These are phyloP conservation scores for Stipa capillata DNA, from an alignment of 176 grass and related monocot species.

Conservation along the genomic window DNA sequence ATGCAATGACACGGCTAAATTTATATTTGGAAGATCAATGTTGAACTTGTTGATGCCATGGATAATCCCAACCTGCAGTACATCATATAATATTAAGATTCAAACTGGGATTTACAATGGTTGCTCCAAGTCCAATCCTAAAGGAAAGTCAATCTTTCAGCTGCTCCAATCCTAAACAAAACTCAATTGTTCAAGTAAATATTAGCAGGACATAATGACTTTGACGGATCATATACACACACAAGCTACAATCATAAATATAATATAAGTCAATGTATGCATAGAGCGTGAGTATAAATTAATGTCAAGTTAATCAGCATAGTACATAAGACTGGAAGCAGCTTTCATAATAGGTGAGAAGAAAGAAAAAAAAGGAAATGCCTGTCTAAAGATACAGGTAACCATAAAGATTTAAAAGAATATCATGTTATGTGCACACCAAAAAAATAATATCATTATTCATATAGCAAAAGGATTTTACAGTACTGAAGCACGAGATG, in stretches of 20 bases:
- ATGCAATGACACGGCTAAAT: slow-evolving; percentile 92
- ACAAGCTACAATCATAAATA: not conserved
- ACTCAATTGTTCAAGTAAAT: slow-evolving; percentile 1
- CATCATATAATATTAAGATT: slow-evolving; percentile 10
- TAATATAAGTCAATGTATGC: not conserved
- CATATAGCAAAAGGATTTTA: not conserved
- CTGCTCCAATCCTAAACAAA: slow-evolving; percentile 6
- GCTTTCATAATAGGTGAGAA: not conserved
- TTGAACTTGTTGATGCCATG: slow-evolving; percentile 88
- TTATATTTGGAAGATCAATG: slow-evolving; percentile 77
- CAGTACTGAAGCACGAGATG: not conserved
- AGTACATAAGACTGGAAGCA: not conserved
- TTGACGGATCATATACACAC: not conserved
- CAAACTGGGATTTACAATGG: not conserved
- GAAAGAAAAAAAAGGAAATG: not conserved
- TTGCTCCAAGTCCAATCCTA: not conserved
- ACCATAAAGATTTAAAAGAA: not conserved
- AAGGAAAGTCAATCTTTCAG: not conserved
- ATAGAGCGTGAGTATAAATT: not conserved
- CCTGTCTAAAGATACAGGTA: not conserved
- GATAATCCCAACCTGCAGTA: slow-evolving; percentile 79
- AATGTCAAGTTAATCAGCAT: not conserved
- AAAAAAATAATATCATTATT: not conserved
- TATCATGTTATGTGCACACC: not conserved
- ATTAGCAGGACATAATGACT: not conserved